These are phyloP conservation scores for Daldinia vernicosa DNA, from an alignment of 495 filamentous ascomycete genomes.

Conservation along the genomic window DNA sequence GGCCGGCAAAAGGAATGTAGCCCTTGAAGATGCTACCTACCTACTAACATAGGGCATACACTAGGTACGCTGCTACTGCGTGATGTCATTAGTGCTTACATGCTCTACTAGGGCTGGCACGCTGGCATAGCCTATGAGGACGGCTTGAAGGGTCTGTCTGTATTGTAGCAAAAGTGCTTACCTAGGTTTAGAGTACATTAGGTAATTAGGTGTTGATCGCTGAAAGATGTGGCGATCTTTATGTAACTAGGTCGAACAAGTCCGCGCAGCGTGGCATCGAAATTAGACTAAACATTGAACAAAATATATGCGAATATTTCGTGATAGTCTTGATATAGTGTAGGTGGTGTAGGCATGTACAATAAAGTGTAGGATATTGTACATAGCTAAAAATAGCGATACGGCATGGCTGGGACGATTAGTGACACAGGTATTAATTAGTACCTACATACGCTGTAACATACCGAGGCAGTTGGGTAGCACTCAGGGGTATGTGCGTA, in stretches of 20 bases:
- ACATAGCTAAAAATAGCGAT: slow-evolving; percentile 7
- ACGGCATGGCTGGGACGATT: too few relatives aligned
- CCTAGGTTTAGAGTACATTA: too few relatives aligned
- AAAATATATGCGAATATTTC: neutral
- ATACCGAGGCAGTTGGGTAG: neutral
- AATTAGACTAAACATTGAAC: neutral
- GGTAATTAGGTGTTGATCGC: neutral
- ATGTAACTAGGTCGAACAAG: neutral
- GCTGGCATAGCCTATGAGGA: slow-evolving; percentile 5
- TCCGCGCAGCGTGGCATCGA: neutral
- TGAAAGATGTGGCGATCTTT: neutral
- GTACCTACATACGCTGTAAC: neutral
- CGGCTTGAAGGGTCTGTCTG: neutral
- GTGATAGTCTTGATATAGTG: neutral
- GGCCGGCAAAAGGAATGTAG: neutral
- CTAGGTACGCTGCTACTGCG: neutral
- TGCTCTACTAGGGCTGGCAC: slow-evolving; percentile 10
- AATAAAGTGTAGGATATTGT: too few relatives aligned
- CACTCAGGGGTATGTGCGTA: neutral
- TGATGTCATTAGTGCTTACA: slow-evolving; percentile 33
- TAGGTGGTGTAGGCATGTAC: too few relatives aligned
- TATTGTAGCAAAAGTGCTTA: neutral
- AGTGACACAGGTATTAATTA: too few relatives aligned
- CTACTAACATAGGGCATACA: too few relatives aligned
- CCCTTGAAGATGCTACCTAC: neutral